Percentiles rank a stretch among this genome's conserved stretches.
Conservation (phyloP, 2,329 filamentous ascomycete species). For the Nemania sp. region DNA sequence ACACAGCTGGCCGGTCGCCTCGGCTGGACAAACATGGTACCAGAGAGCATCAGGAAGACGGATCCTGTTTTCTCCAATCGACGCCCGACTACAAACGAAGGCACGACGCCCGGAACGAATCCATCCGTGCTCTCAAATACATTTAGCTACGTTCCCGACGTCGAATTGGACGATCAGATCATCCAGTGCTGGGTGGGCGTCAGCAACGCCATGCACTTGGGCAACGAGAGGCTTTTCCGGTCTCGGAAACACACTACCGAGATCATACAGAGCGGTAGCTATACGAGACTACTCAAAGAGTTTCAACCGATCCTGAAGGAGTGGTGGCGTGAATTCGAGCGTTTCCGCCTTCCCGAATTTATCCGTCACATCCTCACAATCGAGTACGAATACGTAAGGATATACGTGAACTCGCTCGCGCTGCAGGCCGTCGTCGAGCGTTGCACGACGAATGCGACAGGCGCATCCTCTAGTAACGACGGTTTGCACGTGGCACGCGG, state of each 20-base stretch:
- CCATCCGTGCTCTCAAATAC: constrained; percentile 59
- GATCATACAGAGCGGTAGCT: constrained; percentile 83
- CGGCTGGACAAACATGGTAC: constrained; percentile 92
- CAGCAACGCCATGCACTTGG: constrained; percentile 87
- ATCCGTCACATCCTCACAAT: constrained; percentile 82
- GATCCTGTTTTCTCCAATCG: constrained; percentile 60
- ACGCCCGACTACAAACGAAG: constrained; percentile 56
- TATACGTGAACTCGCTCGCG: constrained; percentile 93
- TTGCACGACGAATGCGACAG: constrained; percentile 75
- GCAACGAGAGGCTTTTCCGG: constrained; percentile 85
- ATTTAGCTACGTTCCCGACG: constrained; percentile 69
- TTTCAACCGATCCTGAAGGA: constrained; percentile 78
- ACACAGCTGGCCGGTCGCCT: constrained; percentile 92
- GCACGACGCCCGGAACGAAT: constrained; percentile 64
- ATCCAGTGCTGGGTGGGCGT: constrained; percentile 93
- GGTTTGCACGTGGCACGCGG: constrained; percentile 44
- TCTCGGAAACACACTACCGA: constrained; percentile 87
- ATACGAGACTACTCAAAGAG: constrained; percentile 78
- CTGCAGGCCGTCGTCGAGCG: constrained; percentile 94
- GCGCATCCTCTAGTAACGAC: constrained; percentile 42
- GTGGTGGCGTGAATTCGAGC: constrained; percentile 83
- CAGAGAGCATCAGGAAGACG: constrained; percentile 64
- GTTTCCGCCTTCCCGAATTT: constrained; percentile 69
- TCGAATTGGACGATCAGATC: constrained; percentile 70
- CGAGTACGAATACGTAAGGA: constrained; percentile 92